Base-by-base conservation (phyloP, 768 basidiomycete species). In the Calvatia gigantea region DNA sequence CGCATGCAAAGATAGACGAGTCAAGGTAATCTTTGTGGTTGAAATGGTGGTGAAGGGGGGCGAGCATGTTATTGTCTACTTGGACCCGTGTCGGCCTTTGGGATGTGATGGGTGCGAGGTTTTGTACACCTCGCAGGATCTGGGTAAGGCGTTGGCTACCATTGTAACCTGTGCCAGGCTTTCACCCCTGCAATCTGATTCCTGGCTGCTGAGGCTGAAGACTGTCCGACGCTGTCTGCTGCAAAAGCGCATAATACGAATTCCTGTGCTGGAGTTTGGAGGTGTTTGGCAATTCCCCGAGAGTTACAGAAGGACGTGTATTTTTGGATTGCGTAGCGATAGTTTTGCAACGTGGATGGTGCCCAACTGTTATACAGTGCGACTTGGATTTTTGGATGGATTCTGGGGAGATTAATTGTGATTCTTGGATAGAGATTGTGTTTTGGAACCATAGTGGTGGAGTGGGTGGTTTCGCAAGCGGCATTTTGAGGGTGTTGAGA, bases 161-260 rank as follows among this genome's bases (percentile, higher is more conserved):
- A 19, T 61, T 31, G 73, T 74, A 74, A 0, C 14, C 49, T 57
- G 46, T 77, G 74, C 71, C 74, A 77, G 4, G 65, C 62, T 2
- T 68, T 61, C 0, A 75, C 47, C 0, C 66, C 66, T 0, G 67
- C 61, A 0, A 72, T 27, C 69, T 72, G 71, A 5, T 64, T 68
- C 7, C 59, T 54, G n/a, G 72, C 57, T 1, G 69, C 66, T 8
- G 52, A 52, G 0, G 59, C 61, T 0, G 66, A 59, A 1, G 52
- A 39, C 0, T 47, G 19, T 0, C 69, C 65, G 0, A 65, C 59
- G 1, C 42, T 45, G 0, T 55, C 35, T 1, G 68, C 64, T 0
- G 62, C 49, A 31, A 74, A 76, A 7, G 60, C 47, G 4, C 67
- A 45, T 1, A 75, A 31, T 6, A 75, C 58, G 1, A 54, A 2